These are phyloP conservation scores for Candida easanensis DNA, from an alignment of 805 yeast species.

Conservation along the genomic window DNA sequence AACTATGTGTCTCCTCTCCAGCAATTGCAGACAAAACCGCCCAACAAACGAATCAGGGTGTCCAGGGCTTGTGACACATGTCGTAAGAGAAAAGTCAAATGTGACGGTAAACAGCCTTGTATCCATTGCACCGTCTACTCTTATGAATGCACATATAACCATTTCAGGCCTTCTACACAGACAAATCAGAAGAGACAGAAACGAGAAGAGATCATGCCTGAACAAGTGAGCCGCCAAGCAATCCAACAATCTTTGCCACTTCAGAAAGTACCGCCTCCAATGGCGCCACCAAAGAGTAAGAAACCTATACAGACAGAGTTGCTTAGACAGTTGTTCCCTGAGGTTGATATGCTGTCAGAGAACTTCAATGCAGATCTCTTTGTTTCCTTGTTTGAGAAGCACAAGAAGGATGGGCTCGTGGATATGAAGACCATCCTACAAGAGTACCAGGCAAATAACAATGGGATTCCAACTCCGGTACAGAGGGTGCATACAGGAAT, in stretches of 20 bases:
- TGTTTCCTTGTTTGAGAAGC: conserved; percentile 15
- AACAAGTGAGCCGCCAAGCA: conserved; percentile 16
- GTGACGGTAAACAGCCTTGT: conserved; percentile 84
- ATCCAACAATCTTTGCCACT: neutral
- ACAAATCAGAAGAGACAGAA: neutral
- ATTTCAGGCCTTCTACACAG: conserved; percentile 46
- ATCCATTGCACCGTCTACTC: conserved; percentile 86
- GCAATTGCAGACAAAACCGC: conserved; percentile 21
- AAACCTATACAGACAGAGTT: conserved; percentile 6
- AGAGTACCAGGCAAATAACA: conserved; percentile 14
- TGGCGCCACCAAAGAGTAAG: conserved; percentile 3
- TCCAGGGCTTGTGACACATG: conserved; percentile 75
- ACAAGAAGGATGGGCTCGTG: conserved; percentile 18
- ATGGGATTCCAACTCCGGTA: neutral
- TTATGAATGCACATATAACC: conserved; percentile 80
- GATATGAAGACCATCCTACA: conserved; percentile 18
- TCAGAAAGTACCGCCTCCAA: neutral
- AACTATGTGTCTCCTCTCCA: conserved; percentile 24
- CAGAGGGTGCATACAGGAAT: neutral
- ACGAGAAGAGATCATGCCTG: neutral
- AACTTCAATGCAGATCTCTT: conserved; percentile 20
- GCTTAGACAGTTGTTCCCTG: conserved; percentile 19
- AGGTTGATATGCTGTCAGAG: conserved; percentile 13
- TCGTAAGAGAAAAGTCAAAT: conserved; percentile 72
- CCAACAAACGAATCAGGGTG: conserved; percentile 54